A percentile compares a stretch with the other conserved stretches of the same genome.
Evolutionary conservation across 768 basidiomycete genomes (phyloP).

Genomic region (Boletus huronensis): DNA sequence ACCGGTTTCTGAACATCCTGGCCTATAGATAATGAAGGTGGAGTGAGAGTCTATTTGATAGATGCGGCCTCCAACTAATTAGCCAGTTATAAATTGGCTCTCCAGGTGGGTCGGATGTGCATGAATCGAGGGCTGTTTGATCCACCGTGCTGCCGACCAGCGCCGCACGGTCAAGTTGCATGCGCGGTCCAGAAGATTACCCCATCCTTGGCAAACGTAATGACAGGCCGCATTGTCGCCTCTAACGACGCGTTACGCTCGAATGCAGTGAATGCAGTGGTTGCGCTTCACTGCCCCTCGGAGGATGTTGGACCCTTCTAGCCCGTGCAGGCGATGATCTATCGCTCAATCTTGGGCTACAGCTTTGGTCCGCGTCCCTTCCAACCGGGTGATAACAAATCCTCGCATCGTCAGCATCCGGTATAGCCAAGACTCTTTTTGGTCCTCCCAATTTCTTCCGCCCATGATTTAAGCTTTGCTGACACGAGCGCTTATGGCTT

Average conservation of each 20-base stretch:
- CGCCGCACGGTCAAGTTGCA: too few relatives aligned
- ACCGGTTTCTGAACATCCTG: too few relatives aligned
- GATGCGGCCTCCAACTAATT: too few relatives aligned
- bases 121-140: background rate
- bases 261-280: background rate
- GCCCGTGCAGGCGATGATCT: background rate
- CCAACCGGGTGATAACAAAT: background rate
- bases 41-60: too few relatives aligned
- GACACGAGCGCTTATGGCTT: background rate
- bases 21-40: too few relatives aligned
- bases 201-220: background rate
- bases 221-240: background rate
- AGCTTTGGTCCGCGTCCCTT: background rate
- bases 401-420: background rate
- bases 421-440: background rate
- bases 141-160: background rate
- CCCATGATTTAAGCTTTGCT: conserved; percentile 16
- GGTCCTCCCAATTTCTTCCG: background rate
- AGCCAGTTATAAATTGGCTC: too few relatives aligned
- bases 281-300: background rate
- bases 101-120: too few relatives aligned
- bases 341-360: background rate
- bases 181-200: background rate
- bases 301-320: background rate
- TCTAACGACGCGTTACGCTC: background rate